These are phyloP conservation scores for Biscogniauxia mediterranea DNA, from an alignment of 2,329 filamentous ascomycete species.

Conservation along the genomic window DNA sequence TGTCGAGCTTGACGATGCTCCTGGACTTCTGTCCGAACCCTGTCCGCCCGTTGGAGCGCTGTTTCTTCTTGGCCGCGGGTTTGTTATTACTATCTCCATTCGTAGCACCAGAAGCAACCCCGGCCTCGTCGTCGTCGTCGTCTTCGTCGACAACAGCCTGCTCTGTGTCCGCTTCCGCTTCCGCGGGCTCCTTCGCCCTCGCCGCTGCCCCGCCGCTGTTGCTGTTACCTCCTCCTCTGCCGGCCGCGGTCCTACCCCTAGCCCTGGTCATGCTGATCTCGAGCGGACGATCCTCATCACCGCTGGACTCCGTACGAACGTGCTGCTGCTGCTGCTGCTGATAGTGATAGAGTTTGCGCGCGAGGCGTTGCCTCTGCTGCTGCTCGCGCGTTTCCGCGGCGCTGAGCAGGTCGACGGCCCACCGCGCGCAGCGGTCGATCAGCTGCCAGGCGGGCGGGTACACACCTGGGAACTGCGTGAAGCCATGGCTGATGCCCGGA, in stretches of 20 bases:
- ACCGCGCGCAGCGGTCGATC: conserved; percentile 72
- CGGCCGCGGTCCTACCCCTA: conserved; percentile 35
- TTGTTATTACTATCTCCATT: conserved; percentile 10
- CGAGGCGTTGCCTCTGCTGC: conserved; percentile 21
- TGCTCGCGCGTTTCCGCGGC: conserved; percentile 44
- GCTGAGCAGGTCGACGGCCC: conserved; percentile 77
- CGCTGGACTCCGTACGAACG: conserved; percentile 60
- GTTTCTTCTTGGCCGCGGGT: conserved; percentile 24
- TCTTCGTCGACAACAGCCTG: conserved; percentile 17
- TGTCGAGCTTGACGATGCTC: conserved; percentile 53
- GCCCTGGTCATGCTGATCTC: conserved; percentile 70
- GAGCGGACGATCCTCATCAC: conserved; percentile 76
- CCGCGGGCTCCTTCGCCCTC: neutral
- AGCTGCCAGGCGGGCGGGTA: conserved; percentile 91
- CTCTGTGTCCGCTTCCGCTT: neutral
- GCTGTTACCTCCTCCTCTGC: conserved; percentile 6
- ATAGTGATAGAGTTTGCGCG: conserved; percentile 38
- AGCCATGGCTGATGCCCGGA: conserved; percentile 88
- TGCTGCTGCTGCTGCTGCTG: conserved; percentile 18
- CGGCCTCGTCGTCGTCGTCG: conserved; percentile 14
- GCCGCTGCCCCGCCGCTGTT: conserved; percentile 2
- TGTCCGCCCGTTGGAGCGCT: conserved; percentile 21
- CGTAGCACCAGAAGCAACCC: conserved; percentile 5
- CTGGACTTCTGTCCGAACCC: conserved; percentile 38
- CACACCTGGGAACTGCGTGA: conserved; percentile 83